These are phyloP conservation scores for Datura wrightii DNA, from an alignment of 257 asterid species.

Conservation along the genomic window DNA sequence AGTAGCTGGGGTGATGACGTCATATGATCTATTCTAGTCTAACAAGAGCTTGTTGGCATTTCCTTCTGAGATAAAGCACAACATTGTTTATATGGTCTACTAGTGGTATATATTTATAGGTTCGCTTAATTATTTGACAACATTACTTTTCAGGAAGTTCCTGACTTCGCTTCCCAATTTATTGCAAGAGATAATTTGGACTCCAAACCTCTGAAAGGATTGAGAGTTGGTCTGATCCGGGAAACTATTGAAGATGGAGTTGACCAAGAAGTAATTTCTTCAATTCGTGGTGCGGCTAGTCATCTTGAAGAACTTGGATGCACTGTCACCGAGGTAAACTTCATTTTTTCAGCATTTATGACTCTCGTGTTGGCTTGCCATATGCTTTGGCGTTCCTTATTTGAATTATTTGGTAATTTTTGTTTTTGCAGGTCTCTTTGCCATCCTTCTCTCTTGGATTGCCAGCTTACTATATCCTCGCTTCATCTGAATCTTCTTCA, in stretches of 20 bases:
- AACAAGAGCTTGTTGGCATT: neutral
- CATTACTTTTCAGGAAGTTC: constrained; percentile 71
- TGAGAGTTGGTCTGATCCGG: constrained; percentile 83
- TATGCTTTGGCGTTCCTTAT: neutral
- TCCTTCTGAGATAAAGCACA: neutral
- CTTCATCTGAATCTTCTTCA: constrained; percentile 93
- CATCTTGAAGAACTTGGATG: constrained; percentile 95
- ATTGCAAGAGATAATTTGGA: constrained; percentile 55
- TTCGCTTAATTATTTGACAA: constrained; percentile 33
- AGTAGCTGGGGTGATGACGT: neutral
- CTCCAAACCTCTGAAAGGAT: constrained; percentile 84
- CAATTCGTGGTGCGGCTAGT: constrained; percentile 69
- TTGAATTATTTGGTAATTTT: constrained; percentile 32
- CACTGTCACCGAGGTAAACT: constrained; percentile 69
- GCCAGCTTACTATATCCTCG: constrained; percentile 96
- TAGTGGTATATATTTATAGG: neutral
- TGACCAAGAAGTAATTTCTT: constrained; percentile 74
- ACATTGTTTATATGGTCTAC: neutral
- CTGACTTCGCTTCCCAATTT: constrained; percentile 71
- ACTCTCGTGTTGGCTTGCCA: neutral
- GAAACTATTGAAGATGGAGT: constrained; percentile 93
- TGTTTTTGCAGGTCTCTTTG: constrained; percentile 69
- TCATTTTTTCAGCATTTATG: constrained; percentile 6
- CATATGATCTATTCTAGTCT: neutral
- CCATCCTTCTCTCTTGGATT: constrained; percentile 96